Base-by-base conservation (phyloP, 176 grass and related monocot genomes). In the Thalia dealbata region DNA sequence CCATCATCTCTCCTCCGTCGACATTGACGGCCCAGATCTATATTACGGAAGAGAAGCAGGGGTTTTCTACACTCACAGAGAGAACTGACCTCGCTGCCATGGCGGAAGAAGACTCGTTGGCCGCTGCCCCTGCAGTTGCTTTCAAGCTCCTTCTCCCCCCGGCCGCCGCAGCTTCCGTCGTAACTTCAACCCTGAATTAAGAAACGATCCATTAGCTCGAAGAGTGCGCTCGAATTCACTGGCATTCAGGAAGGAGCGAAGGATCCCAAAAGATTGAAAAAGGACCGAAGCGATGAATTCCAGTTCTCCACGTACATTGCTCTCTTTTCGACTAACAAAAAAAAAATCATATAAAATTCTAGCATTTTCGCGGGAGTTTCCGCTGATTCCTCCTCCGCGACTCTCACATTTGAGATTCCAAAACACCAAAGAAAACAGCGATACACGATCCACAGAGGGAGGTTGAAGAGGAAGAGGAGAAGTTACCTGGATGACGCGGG, bases 91-190 rank as follows among this genome's bases (percentile, higher is more conserved):
- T 78, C 21, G 48, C 21, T 10, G 9, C 13, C 6, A 11, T 44
- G 13, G 26, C 16, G 56, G 44, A 76, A 67, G 44, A 76, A 67
- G 50, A 56, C 27, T 65, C 61, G 43, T 67, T 52, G 14, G 60
- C 32, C 32, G 32, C 32, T 4, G 32, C 43, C 25, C 4, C 60
- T 1, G 30, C 75, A 18, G 19, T 38, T 73, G 7, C 75, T 69
- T 64, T 67, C 62, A 78, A 69, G 50, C 50, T 78, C 75, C 62
- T 77, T 64, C 64, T 68, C 29, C 55, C 16, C 18, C 18, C 18
- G 18, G 38, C 38, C 65, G 65, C 8, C 65, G 32, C 38, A 27
- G 28, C 27, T 54, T 21, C 14, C 32, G n/a, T 11, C 35, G 3
- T 30, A 12, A 18, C 7, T 30, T 46, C 16, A 25, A 22, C 29